Evolutionary conservation across 2,329 filamentous ascomycete species (phyloP), one percentile per base, ranked within the genome.

Genomic region (Trichophaea hybrida): DNA sequence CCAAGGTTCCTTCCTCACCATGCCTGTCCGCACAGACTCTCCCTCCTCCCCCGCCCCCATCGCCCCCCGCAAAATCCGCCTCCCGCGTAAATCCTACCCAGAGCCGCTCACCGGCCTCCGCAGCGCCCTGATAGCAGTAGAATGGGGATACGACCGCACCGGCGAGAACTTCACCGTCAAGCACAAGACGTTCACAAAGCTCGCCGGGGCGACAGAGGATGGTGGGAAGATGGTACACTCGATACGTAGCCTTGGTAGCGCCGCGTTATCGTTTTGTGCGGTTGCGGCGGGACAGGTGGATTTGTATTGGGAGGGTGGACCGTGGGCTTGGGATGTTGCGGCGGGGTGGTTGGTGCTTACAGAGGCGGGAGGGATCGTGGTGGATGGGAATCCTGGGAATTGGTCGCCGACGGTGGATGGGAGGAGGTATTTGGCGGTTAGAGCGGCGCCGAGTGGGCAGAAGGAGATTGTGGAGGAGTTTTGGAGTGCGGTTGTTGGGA

Each of bases 321-420:
- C 85, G 71, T 91, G 85, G 80, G 85, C 86, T 1, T 91, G 86
- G 86, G 86, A 91, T 70, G 86, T 91, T 1, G 87, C 84, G 69
- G 87, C 87, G 4, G 86, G 83, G 0, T 90, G 86, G 86, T 81
- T 83, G 60, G 83, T 91, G 61, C 73, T 91, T 32, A 74, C 75
- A 34, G 86, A 91, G 74, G 84, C 86, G 0, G 87, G 86, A 0
- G 86, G 86, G 0, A 74, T 80, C 55, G 80, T 91, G 75, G 84
- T 78, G 6, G 78, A 84, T 69, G 85, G 82, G 4, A 89, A 90
- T 70, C 50, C 50, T 2, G 86, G 85, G 0, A 78, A 79, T 58
- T 90, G 85, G 86, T 72, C 80, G n/a, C 75, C 78, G 1, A 73
- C 73, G 57, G 70, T 85, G 57, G 82, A 85, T 67, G 74, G 74